Evolutionary conservation across 176 grass and related monocot genomes (phyloP).

Genomic region (Puccinellia tenuiflora): DNA sequence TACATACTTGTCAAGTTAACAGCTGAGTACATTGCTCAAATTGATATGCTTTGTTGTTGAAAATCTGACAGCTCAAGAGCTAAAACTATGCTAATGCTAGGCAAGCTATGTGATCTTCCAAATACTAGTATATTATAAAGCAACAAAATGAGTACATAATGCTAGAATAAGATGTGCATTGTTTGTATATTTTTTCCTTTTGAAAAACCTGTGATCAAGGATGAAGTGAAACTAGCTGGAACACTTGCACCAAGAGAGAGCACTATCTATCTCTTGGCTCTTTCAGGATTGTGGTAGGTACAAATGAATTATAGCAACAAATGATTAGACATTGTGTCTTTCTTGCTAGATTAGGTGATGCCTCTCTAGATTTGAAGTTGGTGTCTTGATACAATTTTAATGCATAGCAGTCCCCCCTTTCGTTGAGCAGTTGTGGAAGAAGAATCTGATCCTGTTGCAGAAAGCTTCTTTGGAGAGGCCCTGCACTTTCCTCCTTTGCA

Average conservation of each 20-base stretch:
- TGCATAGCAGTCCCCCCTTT: conserved; percentile 3
- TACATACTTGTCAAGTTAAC: neutral
- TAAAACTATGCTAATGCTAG: neutral
- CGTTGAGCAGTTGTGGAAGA: conserved; percentile 29
- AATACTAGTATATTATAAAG: conserved; percentile 8
- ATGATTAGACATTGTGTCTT: conserved; percentile 1
- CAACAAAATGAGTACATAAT: conserved; percentile 4
- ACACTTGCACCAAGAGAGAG: neutral
- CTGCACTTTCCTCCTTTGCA: conserved; percentile 26
- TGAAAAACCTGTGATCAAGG: neutral
- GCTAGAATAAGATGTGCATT: conserved; percentile 4
- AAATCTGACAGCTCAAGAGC: neutral
- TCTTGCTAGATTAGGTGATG: conserved; percentile 7
- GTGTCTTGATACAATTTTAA: conserved; percentile 12
- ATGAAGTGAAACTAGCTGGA: neutral
- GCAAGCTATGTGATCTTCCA: neutral
- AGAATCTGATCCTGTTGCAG: conserved; percentile 59
- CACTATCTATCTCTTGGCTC: neutral
- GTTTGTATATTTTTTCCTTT: neutral
- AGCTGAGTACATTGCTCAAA: neutral
- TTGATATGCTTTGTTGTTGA: neutral
- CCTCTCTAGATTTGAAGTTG: conserved; percentile 6
- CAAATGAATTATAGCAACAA: neutral
- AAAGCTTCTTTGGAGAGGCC: conserved; percentile 37
- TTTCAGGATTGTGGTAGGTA: neutral